Evolutionary conservation across 1,139 yeast species (phyloP), one percentile per base, ranked within the genome.

Genomic region (Zygosaccharomyces pseudobailii): DNA sequence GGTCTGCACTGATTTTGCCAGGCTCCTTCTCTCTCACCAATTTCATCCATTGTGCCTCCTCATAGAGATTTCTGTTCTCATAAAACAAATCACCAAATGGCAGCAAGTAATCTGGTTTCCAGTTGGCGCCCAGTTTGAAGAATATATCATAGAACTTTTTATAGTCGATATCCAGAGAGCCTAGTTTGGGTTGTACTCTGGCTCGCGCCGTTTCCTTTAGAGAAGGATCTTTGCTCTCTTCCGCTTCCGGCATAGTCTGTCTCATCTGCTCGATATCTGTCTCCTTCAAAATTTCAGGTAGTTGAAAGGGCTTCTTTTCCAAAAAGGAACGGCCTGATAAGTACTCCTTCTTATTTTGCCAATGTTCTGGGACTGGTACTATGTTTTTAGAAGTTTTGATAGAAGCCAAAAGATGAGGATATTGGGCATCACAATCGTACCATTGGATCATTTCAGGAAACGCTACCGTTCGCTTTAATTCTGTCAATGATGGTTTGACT

Each of bases 241-340:
- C 74, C 30, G 45, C 56, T 4, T 47, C 43, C 2, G 64, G 65
- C 5, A 65, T 42, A 0, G 76, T 70, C 51, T 82, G 80, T 62
- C 97, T 76, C 96, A 90, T 87, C 50, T 86, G 90, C 58, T 82
- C 79, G 36, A 92, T 89, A 1, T 96, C 97, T 0, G 97, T 92
- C 47, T 81, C 89, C 42, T 72, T 75, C 39, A 92, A 88, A 56
- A 79, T 85, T 38, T 78, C 74, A 0, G 98, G 98, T 13, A 92
- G 71, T 57, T 80, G 80, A 62, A 87, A 92, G 0, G 90, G 87
- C 6, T 75, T 74, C 55, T 81, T 79, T 50, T 84, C 90, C n/a
- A 82, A 57, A 0, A 94, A 87, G 48, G 86, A 74, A 55, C 82
- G 76, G 0, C 83, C 74, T 0, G 92, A 74, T n/a, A 92, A 69